Evolutionary conservation across 139 green algal species (phyloP).

Genomic region (Coccomyxa sp.): DNA sequence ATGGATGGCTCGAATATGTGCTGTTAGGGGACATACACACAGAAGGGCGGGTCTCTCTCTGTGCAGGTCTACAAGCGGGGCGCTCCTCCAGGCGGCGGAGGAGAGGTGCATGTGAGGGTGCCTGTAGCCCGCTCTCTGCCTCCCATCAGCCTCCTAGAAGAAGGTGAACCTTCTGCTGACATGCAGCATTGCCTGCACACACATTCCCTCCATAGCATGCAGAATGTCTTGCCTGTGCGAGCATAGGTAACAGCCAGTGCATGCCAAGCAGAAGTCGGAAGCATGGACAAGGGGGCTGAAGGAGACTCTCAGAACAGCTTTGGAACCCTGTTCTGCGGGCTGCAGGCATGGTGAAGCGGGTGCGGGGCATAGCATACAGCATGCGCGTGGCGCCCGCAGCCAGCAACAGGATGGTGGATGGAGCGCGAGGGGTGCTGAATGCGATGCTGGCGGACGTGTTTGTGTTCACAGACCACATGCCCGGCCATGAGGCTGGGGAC

Average conservation of each 20-base stretch:
- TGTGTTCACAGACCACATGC: conserved; percentile 97
- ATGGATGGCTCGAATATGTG: no score
- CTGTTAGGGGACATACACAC: no score
- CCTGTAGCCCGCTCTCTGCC: conserved; percentile 62
- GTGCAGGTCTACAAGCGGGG: background rate
- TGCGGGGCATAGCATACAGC: conserved; percentile 91
- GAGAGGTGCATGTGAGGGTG: conserved; percentile 74
- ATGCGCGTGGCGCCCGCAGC: conserved; percentile 74
- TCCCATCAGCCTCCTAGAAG: conserved; percentile 60
- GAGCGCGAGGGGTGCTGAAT: conserved; percentile 84
- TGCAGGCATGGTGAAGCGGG: conserved; percentile 85
- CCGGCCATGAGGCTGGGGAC: conserved; percentile 51
- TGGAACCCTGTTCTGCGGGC: background rate
- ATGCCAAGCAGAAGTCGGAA: background rate
- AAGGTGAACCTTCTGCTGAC: no score
- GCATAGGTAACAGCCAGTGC: no score
- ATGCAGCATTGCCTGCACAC: background rate
- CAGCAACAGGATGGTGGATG: conserved; percentile 89
- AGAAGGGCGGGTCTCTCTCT: no score
- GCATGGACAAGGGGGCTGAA: background rate
- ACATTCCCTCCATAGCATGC: background rate
- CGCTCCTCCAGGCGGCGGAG: conserved; percentile 57
- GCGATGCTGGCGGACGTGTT: conserved; percentile 93
- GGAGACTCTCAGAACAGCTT: background rate
- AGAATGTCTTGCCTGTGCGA: no score